Conservation (phyloP, 2,329 filamentous ascomycete species). For the Phoma sp. region DNA sequence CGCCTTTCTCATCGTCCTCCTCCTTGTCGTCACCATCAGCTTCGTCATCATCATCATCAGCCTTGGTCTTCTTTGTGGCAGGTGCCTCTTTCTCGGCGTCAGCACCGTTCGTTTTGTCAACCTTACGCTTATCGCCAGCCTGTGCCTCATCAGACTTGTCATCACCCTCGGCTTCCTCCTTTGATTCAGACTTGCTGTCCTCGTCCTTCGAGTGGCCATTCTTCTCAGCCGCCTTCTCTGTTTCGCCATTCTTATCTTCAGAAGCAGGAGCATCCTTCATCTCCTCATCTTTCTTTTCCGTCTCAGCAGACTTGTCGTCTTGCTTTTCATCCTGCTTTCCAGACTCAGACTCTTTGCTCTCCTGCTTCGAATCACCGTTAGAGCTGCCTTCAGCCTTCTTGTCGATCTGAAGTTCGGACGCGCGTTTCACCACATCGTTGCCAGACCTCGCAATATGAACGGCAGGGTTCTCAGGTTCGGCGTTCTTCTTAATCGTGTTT, state of each 20-base stretch:
- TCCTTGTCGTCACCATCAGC: slow-evolving; percentile 41
- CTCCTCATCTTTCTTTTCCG: slow-evolving; percentile 48
- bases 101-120: slow-evolving; percentile 27
- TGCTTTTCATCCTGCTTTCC: slow-evolving; percentile 45
- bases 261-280: slow-evolving; percentile 37
- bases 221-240: slow-evolving; percentile 36
- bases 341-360: slow-evolving; percentile 31
- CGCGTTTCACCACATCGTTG: slow-evolving; percentile 69
- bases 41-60: slow-evolving; percentile 27
- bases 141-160: slow-evolving; percentile 33
- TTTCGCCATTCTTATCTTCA: slow-evolving; percentile 35
- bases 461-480: slow-evolving; percentile 65
- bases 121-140: slow-evolving; percentile 46
- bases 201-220: slow-evolving; percentile 39
- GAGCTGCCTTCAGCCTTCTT: slow-evolving; percentile 47
- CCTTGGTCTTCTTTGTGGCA: slow-evolving; percentile 32
- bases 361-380: slow-evolving; percentile 43
- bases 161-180: slow-evolving; percentile 21
- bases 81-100: slow-evolving; percentile 34
- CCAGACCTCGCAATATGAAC: slow-evolving; percentile 64
- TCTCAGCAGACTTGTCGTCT: slow-evolving; percentile 26
- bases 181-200: slow-evolving; percentile 28
- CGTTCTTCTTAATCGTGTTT: slow-evolving; percentile 69
- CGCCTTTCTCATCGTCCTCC: slow-evolving; percentile 28
- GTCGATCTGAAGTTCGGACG: slow-evolving; percentile 65